Evolutionary conservation across 371 early-diverging fungal species (phyloP).

Genomic region (Circinella minor): DNA sequence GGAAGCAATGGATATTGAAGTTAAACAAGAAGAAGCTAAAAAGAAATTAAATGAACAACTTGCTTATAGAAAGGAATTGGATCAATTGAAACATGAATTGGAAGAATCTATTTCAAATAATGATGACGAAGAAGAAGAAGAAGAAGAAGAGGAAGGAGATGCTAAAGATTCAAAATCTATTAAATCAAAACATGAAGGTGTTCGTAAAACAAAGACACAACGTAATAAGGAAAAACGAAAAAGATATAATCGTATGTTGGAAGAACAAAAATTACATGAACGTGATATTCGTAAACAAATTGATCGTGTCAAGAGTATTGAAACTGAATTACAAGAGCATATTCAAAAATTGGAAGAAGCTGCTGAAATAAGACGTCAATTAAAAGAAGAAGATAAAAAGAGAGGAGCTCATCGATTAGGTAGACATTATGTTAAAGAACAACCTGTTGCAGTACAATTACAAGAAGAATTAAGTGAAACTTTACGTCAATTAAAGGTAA

Average conservation of each 20-base stretch:
- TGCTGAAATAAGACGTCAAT: slow-evolving; percentile 47
- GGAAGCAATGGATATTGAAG: slow-evolving; percentile 56
- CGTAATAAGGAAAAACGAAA: slow-evolving; percentile 37
- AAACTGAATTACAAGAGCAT: slow-evolving; percentile 46
- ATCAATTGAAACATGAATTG: slow-evolving; percentile 15
- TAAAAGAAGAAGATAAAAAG: slow-evolving; percentile 45
- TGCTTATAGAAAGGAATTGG: slow-evolving; percentile 19
- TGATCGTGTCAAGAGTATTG: slow-evolving; percentile 53
- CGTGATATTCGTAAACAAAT: slow-evolving; percentile 61
- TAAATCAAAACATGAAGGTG: slow-evolving; percentile 38
- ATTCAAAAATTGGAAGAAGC: slow-evolving; percentile 40
- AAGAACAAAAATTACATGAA: slow-evolving; percentile 47
- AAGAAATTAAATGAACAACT: slow-evolving; percentile 20
- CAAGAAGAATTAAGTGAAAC: slow-evolving; percentile 65
- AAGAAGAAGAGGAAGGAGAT: slow-evolving; percentile 41
- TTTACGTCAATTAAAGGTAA: slow-evolving; percentile 61
- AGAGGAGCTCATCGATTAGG: slow-evolving; percentile 55
- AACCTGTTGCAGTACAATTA: slow-evolving; percentile 59
- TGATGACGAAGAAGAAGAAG: slow-evolving; percentile 21
- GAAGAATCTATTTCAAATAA: slow-evolving; percentile 18
- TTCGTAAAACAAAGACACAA: slow-evolving; percentile 43
- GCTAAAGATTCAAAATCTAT: slow-evolving; percentile 20
- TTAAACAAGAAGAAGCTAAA: slow-evolving; percentile 24
- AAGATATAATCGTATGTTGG: slow-evolving; percentile 22
- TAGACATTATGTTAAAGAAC: slow-evolving; percentile 49